These are phyloP conservation scores for Polytrichum formosum DNA, from an alignment of 225 moss, liverwort and hornwort genomes.

Conservation along the genomic window DNA sequence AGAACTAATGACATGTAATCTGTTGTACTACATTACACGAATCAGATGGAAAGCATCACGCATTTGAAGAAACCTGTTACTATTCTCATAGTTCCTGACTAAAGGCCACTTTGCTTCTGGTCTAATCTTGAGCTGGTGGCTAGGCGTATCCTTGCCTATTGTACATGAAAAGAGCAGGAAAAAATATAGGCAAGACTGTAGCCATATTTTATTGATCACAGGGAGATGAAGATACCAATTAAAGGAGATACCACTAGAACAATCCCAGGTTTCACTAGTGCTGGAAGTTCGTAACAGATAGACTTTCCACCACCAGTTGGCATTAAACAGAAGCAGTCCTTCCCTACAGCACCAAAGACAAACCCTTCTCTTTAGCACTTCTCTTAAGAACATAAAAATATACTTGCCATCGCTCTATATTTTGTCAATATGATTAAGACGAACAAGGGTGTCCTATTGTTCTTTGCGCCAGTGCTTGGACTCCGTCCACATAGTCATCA, in stretches of 20 bases:
- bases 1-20: no score
- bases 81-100: no score
- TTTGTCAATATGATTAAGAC: neutral
- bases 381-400: neutral
- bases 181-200: neutral
- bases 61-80: no score
- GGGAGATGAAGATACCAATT: slow-evolving; percentile 32
- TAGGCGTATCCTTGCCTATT: neutral
- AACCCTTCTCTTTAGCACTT: neutral
- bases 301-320: slow-evolving; percentile 81
- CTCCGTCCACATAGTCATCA: neutral
- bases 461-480: neutral
- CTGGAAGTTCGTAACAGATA: slow-evolving; percentile 70
- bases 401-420: neutral
- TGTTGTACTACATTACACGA: no score
- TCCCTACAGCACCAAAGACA: slow-evolving; percentile 30
- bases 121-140: no score
- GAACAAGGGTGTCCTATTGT: neutral
- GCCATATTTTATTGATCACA: neutral
- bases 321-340: slow-evolving; percentile 77
- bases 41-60: no score
- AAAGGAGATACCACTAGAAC: slow-evolving; percentile 76
- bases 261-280: slow-evolving; percentile 61
- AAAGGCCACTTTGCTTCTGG: no score
- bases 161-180: no score